A percentile compares a stretch with the other conserved stretches of the same genome.
Conservation (phyloP, 2,329 filamentous ascomycete species). For the Xylariales sp. region DNA sequence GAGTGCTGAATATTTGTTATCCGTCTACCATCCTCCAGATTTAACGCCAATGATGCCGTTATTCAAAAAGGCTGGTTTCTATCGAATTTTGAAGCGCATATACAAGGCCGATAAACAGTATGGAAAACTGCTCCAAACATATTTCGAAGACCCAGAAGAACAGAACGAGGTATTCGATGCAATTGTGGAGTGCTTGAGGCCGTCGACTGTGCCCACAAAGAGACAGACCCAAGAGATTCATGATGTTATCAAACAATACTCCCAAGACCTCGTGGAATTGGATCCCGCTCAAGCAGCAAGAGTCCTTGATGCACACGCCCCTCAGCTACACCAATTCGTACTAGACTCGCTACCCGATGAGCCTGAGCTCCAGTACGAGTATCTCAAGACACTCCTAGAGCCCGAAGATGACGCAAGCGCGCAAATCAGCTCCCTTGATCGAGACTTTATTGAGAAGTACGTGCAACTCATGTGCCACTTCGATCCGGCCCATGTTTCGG, state of each 20-base stretch:
- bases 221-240: conserved; percentile 73
- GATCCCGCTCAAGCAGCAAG: conserved; percentile 62
- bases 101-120: conserved; percentile 79
- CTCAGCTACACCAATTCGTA: conserved; percentile 62
- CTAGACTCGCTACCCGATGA: conserved; percentile 58
- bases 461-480: conserved; percentile 88
- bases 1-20: conserved; percentile 93
- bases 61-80: conserved; percentile 78
- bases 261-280: conserved; percentile 62
- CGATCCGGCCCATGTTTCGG: conserved; percentile 75
- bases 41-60: conserved; percentile 70
- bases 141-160: conserved; percentile 80
- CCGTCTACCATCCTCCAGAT: conserved; percentile 86
- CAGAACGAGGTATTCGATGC: conserved; percentile 73
- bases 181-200: conserved; percentile 68
- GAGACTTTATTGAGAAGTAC: conserved; percentile 74
- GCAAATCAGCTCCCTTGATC: conserved; percentile 33
- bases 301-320: conserved; percentile 57
- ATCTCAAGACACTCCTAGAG: conserved; percentile 73
- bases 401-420: conserved; percentile 34
- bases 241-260: conserved; percentile 59
- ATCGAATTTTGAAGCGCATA: conserved; percentile 84
- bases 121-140: conserved; percentile 70
- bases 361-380: conserved; percentile 66
- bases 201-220: conserved; percentile 56